These are phyloP conservation scores for Hirsutella minnesotensis DNA, from an alignment of 2,329 filamentous ascomycete genomes.

Conservation along the genomic window DNA sequence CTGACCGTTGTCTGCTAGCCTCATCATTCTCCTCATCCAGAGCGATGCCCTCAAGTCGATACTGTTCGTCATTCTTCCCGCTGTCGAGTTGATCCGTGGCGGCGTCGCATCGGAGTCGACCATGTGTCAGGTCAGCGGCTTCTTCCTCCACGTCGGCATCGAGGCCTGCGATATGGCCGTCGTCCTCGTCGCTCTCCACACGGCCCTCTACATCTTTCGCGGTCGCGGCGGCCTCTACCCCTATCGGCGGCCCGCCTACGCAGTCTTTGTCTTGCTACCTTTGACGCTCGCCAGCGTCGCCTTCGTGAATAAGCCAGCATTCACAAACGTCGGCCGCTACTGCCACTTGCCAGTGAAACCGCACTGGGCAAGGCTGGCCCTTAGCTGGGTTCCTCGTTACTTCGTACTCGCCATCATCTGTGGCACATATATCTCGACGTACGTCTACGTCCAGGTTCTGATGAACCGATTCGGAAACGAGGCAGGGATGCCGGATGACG, in stretches of 20 bases:
- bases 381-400: conserved; percentile 66
- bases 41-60: conserved; percentile 60
- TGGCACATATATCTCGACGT: conserved; percentile 55
- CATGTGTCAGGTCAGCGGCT: conserved; percentile 59
- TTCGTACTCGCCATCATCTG: conserved; percentile 54
- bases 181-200: conserved; percentile 62
- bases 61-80: conserved; percentile 56
- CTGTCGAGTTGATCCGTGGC: conserved; percentile 42
- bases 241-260: conserved; percentile 49
- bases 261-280: conserved; percentile 45
- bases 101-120: conserved; percentile 34
- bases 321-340: conserved; percentile 51
- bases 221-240: conserved; percentile 55
- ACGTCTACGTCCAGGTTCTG: conserved; percentile 47
- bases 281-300: conserved; percentile 48
- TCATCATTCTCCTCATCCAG: conserved; percentile 63
- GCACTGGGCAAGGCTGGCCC: conserved; percentile 54
- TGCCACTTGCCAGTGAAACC: conserved; percentile 58
- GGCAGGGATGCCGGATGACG: background rate
- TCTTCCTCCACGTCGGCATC: conserved; percentile 53
- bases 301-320: conserved; percentile 47
- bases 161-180: conserved; percentile 62
- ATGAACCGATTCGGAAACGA: conserved; percentile 25
- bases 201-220: conserved; percentile 58
- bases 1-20: too few relatives aligned